Percentiles rank a stretch among this genome's conserved stretches.
These are phyloP conservation scores for Acacia melanoxylon DNA, from an alignment of 306 rosid genomes.

Conservation along the genomic window DNA sequence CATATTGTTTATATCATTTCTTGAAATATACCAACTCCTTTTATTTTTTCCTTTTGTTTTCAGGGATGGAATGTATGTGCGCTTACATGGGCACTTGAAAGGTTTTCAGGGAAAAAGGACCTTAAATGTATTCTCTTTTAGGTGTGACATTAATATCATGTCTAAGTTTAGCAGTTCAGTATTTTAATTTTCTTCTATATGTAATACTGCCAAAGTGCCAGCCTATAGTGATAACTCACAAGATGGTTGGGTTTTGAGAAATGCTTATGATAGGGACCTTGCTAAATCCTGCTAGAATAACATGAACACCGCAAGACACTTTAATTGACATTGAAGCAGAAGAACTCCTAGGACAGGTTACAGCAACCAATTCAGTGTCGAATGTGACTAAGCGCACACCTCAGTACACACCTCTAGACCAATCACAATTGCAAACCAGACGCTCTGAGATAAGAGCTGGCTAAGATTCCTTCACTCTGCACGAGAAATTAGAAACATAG, in stretches of 20 bases:
- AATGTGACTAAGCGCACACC: background rate
- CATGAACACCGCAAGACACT: background rate
- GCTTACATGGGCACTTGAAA: conserved; percentile 80
- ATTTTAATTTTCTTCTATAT: conserved; percentile 2
- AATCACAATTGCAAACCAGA: background rate
- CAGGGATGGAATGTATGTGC: conserved; percentile 86
- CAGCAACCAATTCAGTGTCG: background rate
- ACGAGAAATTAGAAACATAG: background rate
- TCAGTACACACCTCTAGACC: background rate
- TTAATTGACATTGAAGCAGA: background rate
- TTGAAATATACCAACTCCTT: background rate
- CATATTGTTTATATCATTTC: background rate
- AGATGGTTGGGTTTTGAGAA: conserved; percentile 2
- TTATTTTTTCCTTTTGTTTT: background rate
- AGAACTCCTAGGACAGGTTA: background rate
- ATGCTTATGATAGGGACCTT: background rate
- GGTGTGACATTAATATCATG: background rate
- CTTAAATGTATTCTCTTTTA: conserved; percentile 58
- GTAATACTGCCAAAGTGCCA: background rate
- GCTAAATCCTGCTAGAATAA: background rate
- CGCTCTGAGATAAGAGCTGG: background rate
- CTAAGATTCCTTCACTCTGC: background rate
- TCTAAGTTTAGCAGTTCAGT: conserved; percentile 23
- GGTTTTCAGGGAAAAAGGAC: conserved; percentile 77
- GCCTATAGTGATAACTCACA: background rate